These are phyloP conservation scores for Aspergillus sclerotioniger DNA, from an alignment of 495 filamentous ascomycete genomes.

Conservation along the genomic window DNA sequence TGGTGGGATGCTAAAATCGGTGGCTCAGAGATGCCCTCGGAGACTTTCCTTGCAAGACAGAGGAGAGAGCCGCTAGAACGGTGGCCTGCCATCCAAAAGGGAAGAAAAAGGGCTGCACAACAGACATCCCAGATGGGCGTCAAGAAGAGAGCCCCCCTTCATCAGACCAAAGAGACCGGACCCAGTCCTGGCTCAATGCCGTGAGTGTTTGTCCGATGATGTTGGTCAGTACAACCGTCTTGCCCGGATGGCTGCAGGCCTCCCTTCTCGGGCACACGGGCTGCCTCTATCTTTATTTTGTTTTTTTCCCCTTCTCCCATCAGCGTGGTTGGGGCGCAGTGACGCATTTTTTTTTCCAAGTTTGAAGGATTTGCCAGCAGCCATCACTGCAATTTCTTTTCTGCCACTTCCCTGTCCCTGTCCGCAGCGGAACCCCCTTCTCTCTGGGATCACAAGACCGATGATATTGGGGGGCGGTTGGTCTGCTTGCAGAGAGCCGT, in stretches of 20 bases:
- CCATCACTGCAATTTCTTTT: background rate
- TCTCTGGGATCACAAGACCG: constrained; percentile 8
- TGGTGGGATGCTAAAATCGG: background rate
- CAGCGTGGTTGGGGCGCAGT: constrained; percentile 6
- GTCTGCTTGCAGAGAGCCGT: background rate
- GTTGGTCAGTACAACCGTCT: constrained; percentile 27
- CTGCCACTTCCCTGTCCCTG: background rate
- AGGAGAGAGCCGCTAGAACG: background rate
- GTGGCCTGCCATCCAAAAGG: constrained; percentile 4
- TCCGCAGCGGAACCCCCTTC: background rate
- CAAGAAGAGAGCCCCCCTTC: constrained; percentile 8
- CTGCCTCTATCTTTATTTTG: constrained; percentile 1
- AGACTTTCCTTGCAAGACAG: background rate
- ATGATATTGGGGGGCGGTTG: background rate
- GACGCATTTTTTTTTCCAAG: constrained; percentile 8
- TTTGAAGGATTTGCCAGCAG: background rate
- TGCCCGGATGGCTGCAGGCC: constrained; percentile 26
- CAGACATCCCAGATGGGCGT: background rate
- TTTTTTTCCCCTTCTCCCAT: too few relatives aligned
- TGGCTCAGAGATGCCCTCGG: background rate
- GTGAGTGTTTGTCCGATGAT: constrained; percentile 26
- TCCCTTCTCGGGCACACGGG: constrained; percentile 10
- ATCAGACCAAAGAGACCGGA: constrained; percentile 8
- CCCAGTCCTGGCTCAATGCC: constrained; percentile 9
- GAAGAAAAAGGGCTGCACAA: constrained; percentile 5